These are phyloP conservation scores for Pseudopyricularia javanii DNA, from an alignment of 2,329 filamentous ascomycete species.

Conservation along the genomic window DNA sequence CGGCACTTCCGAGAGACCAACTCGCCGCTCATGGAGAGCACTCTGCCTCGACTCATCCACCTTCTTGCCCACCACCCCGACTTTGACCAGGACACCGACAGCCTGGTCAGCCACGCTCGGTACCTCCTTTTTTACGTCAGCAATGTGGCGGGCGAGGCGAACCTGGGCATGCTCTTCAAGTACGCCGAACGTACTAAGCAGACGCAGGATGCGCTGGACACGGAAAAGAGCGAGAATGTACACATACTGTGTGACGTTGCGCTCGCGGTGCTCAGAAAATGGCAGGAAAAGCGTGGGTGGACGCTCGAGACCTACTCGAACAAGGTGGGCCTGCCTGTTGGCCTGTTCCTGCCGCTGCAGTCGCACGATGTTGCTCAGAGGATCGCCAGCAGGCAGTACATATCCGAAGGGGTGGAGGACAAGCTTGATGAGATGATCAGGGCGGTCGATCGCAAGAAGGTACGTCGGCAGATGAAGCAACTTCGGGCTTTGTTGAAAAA, in stretches of 20 bases:
- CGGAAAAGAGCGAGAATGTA: conserved; percentile 55
- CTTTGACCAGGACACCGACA: conserved; percentile 53
- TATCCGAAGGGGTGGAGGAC: conserved; percentile 66
- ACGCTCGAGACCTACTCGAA: conserved; percentile 71
- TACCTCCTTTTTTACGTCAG: conserved; percentile 87
- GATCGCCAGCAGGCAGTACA: conserved; percentile 75
- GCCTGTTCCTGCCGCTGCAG: conserved; percentile 63
- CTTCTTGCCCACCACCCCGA: conserved; percentile 91
- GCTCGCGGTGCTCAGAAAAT: conserved; percentile 69
- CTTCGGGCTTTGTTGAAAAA: neutral
- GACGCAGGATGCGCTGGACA: conserved; percentile 64
- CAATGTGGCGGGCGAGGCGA: conserved; percentile 72
- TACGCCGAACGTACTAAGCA: conserved; percentile 90
- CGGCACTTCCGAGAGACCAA: conserved; percentile 48
- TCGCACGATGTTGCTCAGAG: conserved; percentile 70
- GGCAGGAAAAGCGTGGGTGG: conserved; percentile 78
- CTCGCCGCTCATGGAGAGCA: conserved; percentile 61
- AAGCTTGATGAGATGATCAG: conserved; percentile 57
- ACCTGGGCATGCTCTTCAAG: conserved; percentile 79
- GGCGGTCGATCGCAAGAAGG: conserved; percentile 62
- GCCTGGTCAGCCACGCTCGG: conserved; percentile 69
- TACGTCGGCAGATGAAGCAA: conserved; percentile 15
- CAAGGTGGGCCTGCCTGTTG: conserved; percentile 69
- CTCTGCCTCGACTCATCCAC: conserved; percentile 73
- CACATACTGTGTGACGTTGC: conserved; percentile 84